Conservation (phyloP, 176 grass and related monocot species). For the Carex parvula region DNA sequence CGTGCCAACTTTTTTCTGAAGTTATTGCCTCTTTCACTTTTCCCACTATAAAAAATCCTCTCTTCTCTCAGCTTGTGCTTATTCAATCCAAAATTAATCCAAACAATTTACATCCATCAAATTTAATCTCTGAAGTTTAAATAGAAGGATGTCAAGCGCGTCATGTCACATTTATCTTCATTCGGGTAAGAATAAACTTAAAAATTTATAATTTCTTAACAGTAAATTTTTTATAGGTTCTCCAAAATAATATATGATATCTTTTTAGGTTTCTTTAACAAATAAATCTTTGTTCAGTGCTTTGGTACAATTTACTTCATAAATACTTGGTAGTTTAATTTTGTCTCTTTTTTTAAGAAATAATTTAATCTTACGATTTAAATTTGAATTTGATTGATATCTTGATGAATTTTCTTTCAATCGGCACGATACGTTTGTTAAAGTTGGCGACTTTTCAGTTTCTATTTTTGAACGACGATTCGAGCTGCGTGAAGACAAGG, state of each 20-base stretch:
- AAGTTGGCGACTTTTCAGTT: background rate
- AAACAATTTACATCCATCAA: background rate
- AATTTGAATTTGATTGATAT: background rate
- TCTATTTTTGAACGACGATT: background rate
- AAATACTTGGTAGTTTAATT: background rate
- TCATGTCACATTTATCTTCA: background rate
- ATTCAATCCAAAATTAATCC: background rate
- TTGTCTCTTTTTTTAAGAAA: background rate
- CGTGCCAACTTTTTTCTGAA: constrained; percentile 1
- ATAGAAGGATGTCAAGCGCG: background rate
- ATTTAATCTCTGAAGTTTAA: background rate
- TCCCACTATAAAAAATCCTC: background rate
- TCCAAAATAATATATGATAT: background rate
- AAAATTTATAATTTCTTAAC: background rate
- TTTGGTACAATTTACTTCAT: background rate
- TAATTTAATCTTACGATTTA: background rate
- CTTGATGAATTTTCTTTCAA: background rate
- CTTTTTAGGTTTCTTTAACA: background rate
- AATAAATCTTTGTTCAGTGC: background rate
- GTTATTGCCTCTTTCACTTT: constrained; percentile 12
- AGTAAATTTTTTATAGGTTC: background rate
- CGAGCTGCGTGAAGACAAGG: background rate
- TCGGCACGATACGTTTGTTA: background rate
- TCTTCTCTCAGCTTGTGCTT: background rate
- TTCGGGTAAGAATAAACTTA: constrained; percentile 13